Evolutionary conservation across 805 yeast species (phyloP), one percentile per base, ranked within the genome.

Genomic region (Cyberlindnera misumaiensis): DNA sequence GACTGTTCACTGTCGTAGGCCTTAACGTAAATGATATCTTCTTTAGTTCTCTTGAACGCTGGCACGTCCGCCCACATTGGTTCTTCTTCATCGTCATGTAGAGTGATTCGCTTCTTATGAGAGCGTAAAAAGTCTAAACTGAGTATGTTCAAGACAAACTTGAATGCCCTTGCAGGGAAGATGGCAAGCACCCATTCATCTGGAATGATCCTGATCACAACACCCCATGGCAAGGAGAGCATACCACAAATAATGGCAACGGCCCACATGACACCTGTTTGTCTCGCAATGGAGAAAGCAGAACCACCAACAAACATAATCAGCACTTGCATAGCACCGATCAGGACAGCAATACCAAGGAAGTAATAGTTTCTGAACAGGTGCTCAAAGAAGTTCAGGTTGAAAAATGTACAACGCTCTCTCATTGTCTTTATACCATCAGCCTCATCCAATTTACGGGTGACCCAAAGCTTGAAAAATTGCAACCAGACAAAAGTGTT

Each of bases 261-360:
- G 1, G 75, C 93, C 98, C 98, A 94, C 83, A 80, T 78, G 1
- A 77, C 77, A 7, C 83, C 83, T 1, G 95, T 82, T 62, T 84
- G 94, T 45, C 81, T 72, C 3, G 75, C 76, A 47, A 89, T 72
- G 7, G 89, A 77, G 63, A 93, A 93, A 0, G 98, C 96, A 30
- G 90, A 84, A 40, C 99, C 98, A 39, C 99, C 99, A 46, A 86
- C 90, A 62, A 80, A 84, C 97, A 93, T 93, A 51, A 93, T 90
- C 38, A 90, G 60, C 3, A 88, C 67, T 65, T 93, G 98, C 62
- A 79, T 75, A 5, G 83, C 89, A 24, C 80, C 93, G 60, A 93
- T 88, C 34, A 93, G 67, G 3, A 60, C 52, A 16, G 83, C 77
- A 51, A 93, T 89, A 5, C 59, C 66, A 33, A 88, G 62, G 62